A percentile compares a stretch with the other conserved stretches of the same genome.
Evolutionary conservation across 352 stramenopile genomes (phyloP).

Genomic region (Phytophthora hybrid): DNA sequence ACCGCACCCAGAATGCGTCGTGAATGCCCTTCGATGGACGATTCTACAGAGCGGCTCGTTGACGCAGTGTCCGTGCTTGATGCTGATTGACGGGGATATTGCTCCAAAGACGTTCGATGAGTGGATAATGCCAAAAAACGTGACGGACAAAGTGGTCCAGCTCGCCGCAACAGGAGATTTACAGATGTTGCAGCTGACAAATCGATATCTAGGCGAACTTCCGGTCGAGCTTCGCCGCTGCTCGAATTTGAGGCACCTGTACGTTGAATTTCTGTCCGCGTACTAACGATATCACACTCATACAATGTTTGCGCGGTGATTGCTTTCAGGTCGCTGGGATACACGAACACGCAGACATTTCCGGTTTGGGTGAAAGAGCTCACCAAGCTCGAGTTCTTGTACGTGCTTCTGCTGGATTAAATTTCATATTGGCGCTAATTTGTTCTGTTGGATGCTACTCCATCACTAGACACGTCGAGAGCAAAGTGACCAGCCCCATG

Average conservation of each 20-base stretch:
- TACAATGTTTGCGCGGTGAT: background rate
- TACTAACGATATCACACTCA: too few relatives aligned
- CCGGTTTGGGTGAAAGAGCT: constrained; percentile 44
- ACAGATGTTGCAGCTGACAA: constrained; percentile 38
- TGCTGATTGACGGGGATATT: constrained; percentile 38
- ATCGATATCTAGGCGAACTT: constrained; percentile 28
- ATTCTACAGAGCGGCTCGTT: constrained; percentile 7
- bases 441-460: background rate
- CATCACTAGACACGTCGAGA: constrained; percentile 18
- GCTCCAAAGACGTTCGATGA: constrained; percentile 26
- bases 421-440: too few relatives aligned
- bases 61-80: constrained; percentile 46
- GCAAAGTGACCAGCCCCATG: constrained; percentile 3
- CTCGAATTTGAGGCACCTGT: constrained; percentile 7
- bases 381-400: constrained; percentile 45
- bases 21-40: constrained; percentile 35
- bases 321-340: constrained; percentile 37
- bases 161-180: constrained; percentile 30
- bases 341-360: constrained; percentile 39
- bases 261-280: constrained; percentile 12
- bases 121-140: constrained; percentile 35
- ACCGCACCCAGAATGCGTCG: constrained; percentile 29
- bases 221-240: constrained; percentile 29
- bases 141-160: constrained; percentile 34
- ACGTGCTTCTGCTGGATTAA: background rate